Evolutionary conservation across 345 rosid species (phyloP), one percentile per base, ranked within the genome.

Genomic region (Kernera saxatilis): DNA sequence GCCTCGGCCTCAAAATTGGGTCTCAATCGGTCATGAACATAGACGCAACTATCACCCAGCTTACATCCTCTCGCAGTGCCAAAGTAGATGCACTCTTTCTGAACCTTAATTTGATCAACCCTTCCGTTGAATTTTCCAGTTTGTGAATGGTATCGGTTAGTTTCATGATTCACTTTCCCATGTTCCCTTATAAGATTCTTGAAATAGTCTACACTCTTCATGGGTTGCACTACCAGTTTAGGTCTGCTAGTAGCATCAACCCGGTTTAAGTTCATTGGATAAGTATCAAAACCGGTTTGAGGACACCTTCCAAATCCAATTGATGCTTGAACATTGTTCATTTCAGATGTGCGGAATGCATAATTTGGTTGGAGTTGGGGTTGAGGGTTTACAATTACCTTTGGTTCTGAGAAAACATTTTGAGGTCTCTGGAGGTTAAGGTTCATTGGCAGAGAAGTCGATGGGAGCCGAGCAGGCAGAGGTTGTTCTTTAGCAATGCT

Each of bases 141-240:
- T 67, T 74, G 65, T 55, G 80, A 25, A n/a, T 68, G 48, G 43
- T 19, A 29, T 39, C 68, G 60, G 6, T 53, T 61, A 14, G 52
- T 60, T 49, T 81, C 78, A 46, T 62, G 71, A 77, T 60, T 77
- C 40, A 53, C 82, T 26, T 56, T 64, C 30, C 96, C 96, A 82
- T 89, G 93, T 71, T 80, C 78, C 80, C 82, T 86, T 14, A 89
- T 84, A 9, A 91, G 85, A 39, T 84, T 80, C 80, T 87, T 87
- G 75, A 82, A 46, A 79, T 87, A 83, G 79, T 73, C 64, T 40
- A 61, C 4, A 70, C 83, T 82, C 81, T 75, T 87, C 79, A 57
- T 12, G 4, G 69, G 73, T 77, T 55, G 80, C 22, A 35, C 51
- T 52, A 36, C 57, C 44, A 12, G 62, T 49, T 13, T 72, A 77